Evolutionary conservation across 139 green algal species (phyloP), one percentile per base, ranked within the genome.

Genomic region (Chlorella sp.): DNA sequence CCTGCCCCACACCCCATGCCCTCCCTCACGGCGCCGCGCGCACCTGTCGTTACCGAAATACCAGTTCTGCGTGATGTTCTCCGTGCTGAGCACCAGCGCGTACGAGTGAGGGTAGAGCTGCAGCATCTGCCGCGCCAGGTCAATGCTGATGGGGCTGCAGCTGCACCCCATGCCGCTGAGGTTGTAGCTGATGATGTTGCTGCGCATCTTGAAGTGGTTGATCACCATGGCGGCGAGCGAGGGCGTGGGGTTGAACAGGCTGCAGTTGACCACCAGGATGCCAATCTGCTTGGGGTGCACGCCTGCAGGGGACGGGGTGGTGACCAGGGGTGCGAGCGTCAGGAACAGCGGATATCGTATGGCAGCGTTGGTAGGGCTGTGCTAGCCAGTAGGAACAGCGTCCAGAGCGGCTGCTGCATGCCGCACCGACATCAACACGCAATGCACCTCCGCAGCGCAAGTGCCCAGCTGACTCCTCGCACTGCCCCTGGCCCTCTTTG

Each of bases 61-160:
- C 88, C 91, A 97, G 82, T 97, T 96, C 86, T 98, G 94, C 1
- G 94, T 98, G 82, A 98, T 97, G 87, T 98, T 98, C 87, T 98
- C 94, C 0, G 95, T 98, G 60, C 77, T 91, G 2, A 98, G 84
- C 3, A 98, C 95, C 32, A 98, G 79, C 5, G 87, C 88, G 42
- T 87, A 88, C 20, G 82, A 82, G 73, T 83, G 85, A 36, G 89
- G 86, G 76, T 90, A 83, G 62, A 93, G 83, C 88, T 93, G 88
- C 74, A 98, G 88, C 77, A 98, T 88, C 86, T 98, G 88, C 59
- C 82, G 72, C 0, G 94, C 94, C 42, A 98, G 82, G 65, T 93
- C 87, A 71, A 99, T 84, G 24, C 91, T 67, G 34, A 88, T 82
- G 62, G 80, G 78, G 59, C 62, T 76, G 63, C 62, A 74, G 49